These are phyloP conservation scores for Fusarium hostae DNA, from an alignment of 2,329 filamentous ascomycete genomes.

Conservation along the genomic window DNA sequence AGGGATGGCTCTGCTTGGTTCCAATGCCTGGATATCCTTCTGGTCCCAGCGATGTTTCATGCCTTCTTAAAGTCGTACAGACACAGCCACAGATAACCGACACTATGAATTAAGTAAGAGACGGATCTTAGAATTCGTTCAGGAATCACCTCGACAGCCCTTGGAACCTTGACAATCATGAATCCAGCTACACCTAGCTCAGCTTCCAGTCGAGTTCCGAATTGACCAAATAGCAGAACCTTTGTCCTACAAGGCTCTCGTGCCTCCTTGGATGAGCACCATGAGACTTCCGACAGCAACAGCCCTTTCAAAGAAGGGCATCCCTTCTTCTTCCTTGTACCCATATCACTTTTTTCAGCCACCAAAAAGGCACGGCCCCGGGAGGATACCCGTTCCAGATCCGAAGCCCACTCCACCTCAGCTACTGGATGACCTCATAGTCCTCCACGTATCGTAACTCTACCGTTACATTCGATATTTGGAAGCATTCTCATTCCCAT, in stretches of 20 bases:
- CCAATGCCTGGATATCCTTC: background rate
- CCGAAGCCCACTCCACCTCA: background rate
- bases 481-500: background rate
- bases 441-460: background rate
- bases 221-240: background rate
- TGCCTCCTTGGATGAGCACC: background rate
- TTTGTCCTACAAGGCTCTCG: background rate
- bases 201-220: background rate
- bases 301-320: background rate
- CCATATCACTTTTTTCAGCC: background rate
- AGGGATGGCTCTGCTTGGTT: background rate
- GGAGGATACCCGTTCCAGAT: conserved; percentile 14
- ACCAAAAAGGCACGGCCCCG: conserved; percentile 1
- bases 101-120: background rate
- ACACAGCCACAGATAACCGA: background rate
- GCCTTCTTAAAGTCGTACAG: background rate
- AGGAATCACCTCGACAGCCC: background rate
- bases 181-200: background rate
- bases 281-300: background rate
- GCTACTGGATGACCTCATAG: background rate
- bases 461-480: background rate
- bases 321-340: conserved; percentile 1
- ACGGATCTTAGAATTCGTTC: background rate
- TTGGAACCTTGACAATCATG: background rate
- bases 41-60: conserved; percentile 15